These are phyloP conservation scores for Boeremia lycopersici DNA, from an alignment of 2,329 filamentous ascomycete species.

Conservation along the genomic window DNA sequence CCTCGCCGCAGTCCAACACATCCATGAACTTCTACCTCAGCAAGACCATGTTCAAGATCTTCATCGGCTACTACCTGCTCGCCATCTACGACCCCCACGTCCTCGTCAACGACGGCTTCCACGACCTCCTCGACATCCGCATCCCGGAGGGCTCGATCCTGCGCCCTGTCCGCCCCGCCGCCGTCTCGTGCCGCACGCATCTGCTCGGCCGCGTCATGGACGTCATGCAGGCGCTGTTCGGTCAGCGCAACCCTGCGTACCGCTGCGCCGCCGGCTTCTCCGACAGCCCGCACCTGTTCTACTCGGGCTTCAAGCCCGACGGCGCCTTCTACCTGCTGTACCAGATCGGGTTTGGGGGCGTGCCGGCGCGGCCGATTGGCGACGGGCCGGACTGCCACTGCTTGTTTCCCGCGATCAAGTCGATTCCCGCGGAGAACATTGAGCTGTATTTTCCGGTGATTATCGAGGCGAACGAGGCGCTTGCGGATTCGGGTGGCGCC, in stretches of 20 bases:
- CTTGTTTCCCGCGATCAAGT: constrained; percentile 58
- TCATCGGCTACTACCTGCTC: constrained; percentile 57
- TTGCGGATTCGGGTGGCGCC: constrained; percentile 56
- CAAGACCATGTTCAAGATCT: constrained; percentile 59
- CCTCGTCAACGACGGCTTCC: constrained; percentile 59
- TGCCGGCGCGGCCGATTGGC: constrained; percentile 54
- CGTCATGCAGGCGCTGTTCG: constrained; percentile 58
- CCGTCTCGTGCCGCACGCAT: constrained; percentile 56
- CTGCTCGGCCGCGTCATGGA: constrained; percentile 57
- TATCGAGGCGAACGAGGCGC: constrained; percentile 56
- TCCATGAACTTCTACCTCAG: constrained; percentile 58
- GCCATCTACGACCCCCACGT: constrained; percentile 56
- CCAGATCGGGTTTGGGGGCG: constrained; percentile 59
- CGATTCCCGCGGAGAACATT: constrained; percentile 56
- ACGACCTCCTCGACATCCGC: constrained; percentile 56
- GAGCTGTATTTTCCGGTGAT: constrained; percentile 57
- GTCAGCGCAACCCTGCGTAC: constrained; percentile 54
- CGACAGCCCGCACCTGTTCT: constrained; percentile 59
- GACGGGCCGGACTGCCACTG: constrained; percentile 59
- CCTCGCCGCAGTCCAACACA: constrained; percentile 54
- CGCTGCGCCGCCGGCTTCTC: constrained; percentile 58
- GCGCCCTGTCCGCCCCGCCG: constrained; percentile 55
- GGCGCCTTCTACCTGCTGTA: constrained; percentile 59
- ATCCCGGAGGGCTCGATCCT: constrained; percentile 55
- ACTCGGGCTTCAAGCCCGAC: constrained; percentile 56